Conservation (phyloP, 2,329 filamentous ascomycete species). For the Alternaria brassicae region DNA sequence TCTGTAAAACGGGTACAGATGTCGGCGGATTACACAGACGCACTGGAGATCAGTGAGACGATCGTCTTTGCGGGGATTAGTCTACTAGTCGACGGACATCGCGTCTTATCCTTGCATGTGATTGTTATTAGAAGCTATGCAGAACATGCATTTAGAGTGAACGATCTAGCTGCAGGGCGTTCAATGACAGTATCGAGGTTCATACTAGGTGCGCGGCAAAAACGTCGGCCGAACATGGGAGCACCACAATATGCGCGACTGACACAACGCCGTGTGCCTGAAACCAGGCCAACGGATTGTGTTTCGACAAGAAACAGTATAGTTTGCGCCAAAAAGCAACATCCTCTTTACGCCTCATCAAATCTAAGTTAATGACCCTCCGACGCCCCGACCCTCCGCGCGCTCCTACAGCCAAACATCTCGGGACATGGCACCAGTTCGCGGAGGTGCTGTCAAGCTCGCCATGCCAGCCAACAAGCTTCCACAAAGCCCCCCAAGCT, state of each 20-base stretch:
- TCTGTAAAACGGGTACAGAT: neutral
- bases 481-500: neutral
- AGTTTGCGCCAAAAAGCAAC: neutral
- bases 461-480: neutral
- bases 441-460: conserved; percentile 1
- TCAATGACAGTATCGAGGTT: neutral
- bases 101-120: neutral
- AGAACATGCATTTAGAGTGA: neutral
- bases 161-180: neutral
- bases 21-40: neutral
- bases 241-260: neutral
- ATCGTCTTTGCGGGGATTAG: neutral
- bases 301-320: neutral
- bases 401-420: neutral
- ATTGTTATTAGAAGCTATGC: neutral
- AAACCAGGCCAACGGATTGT: conserved; percentile 5
- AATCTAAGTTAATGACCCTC: conserved; percentile 1
- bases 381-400: conserved; percentile 14
- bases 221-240: neutral
- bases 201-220: neutral
- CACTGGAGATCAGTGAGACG: neutral
- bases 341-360: neutral
- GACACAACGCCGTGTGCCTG: neutral
- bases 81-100: neutral
- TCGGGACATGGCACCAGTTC: neutral